Evolutionary conservation across 169 alveolate genomes (phyloP), one percentile per base, ranked within the genome.

Genomic region (Sarcocystis neurona): DNA sequence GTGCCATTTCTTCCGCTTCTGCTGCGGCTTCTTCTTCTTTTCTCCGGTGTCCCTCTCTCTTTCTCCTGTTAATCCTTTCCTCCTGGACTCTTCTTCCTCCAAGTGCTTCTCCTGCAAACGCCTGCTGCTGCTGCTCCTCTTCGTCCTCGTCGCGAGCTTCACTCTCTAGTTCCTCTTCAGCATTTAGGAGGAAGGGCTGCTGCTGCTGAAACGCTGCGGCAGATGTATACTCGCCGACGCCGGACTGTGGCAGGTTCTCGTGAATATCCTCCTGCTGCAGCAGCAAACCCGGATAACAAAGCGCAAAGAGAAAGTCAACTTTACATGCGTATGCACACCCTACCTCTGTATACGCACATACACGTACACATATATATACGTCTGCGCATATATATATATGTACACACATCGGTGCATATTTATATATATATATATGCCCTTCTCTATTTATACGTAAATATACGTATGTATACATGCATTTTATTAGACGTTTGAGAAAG

Each of bases 241-340:
- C 68, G 0, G 91, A 87, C 87, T 87, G 91, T 18, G 91, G 91
- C 37, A 87, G 70, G 60, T 74, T 84, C 72, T 87, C 91, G 44
- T 84, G 87, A 15, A 87, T 48, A 27, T 87, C 91, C 74, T 87
- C 91, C 39, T 75, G 79, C 91, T 87, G 91, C 39, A 18, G 53
- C 20, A 30, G 56, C 48, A 48, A 58, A 30, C 23, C 1, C 43
- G n/a, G 15, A 41, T 30, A 50, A 0, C 23, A 74, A 5, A 5
- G 1, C 5, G 82, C 50, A 72, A 72, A 72, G 82, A 72, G 47
- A 1, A 2, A 30, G 10, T 23, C 34, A 72, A 30, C 32, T 39
- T 39, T 32, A 72, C 15, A 39, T 30, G n/a, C 48, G 3, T 34
- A 46, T 30, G 82, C 82, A 72, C 10, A 23, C 34, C 58, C 15